Evolutionary conservation across 805 yeast species (phyloP), one percentile per base, ranked within the genome.

Genomic region (Candida dendrica): DNA sequence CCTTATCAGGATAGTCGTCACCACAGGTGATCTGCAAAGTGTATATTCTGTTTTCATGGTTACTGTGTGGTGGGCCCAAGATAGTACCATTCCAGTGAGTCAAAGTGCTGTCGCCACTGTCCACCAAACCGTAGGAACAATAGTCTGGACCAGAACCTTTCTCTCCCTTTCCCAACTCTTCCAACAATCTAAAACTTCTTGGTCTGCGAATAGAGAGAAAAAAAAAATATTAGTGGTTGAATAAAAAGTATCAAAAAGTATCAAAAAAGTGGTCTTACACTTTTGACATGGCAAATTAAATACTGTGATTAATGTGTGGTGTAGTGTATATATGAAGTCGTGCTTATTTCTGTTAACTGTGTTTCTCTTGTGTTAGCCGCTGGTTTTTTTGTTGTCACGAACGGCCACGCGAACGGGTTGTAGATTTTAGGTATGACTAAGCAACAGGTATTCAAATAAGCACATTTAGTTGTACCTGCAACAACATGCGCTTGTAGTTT

Each of bases 41-140:
- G 62, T 93, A 93, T 48, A 93, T 93, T 58, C 98, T 75, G 64
- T 93, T 93, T 61, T 90, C 97, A 61, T 91, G 97, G 22, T 77
- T 69, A 39, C 79, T 77, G 56, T 85, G 95, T 30, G 98, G 98
- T 4, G 99, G 98, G 0, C 99, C 99, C 49, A 93, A 69, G 40
- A 93, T 91, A 29, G 99, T 93, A 11, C 97, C 98, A 65, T 90
- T 93, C 99, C 99, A 93, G 55, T 83, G 66, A 10, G 95, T 84
- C 95, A 93, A 87, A 40, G 89, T 70, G 51, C 90, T 86, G 60
- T 93, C 99, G 55, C 86, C 95, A 47, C 84, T 80, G 55, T 87
- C 91, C 19, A 87, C 80, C 37, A 93, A 73, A 0, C 99, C 99
- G 56, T 93, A 88, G 18, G 98, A 91, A 61, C 96, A 90, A 14